A percentile compares a stretch with the other conserved stretches of the same genome.
Conservation (phyloP, 208 protist species). For the Angomonas ambiguus region DNA sequence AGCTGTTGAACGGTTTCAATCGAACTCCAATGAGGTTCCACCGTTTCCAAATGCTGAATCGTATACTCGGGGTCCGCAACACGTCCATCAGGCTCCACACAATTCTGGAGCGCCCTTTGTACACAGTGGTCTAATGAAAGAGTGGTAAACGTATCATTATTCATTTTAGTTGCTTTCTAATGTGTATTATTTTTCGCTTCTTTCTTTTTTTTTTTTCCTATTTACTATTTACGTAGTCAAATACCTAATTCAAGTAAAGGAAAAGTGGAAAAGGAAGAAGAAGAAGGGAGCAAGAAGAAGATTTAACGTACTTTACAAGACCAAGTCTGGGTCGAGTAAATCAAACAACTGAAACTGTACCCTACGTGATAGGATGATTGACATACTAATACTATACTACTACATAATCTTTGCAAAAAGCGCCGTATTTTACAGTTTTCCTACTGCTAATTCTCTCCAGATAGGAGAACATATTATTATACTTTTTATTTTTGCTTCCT, state of each 20-base stretch:
- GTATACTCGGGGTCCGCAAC: neutral
- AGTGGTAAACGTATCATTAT: neutral
- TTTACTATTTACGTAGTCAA: neutral
- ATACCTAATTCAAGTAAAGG: neutral
- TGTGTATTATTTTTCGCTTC: neutral
- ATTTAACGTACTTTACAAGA: neutral
- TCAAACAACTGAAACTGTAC: neutral
- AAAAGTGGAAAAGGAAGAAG: neutral
- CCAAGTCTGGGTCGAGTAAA: neutral
- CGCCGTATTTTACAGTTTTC: neutral
- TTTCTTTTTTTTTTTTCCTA: neutral
- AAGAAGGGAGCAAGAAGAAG: neutral
- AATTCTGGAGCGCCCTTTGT: neutral
- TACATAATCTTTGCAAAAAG: neutral
- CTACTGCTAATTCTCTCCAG: neutral
- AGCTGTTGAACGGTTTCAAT: neutral
- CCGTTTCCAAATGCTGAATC: neutral
- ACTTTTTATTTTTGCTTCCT: neutral
- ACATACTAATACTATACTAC: neutral
- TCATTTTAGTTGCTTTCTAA: neutral
- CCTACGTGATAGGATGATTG: too few relatives aligned
- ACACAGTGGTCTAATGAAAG: conserved; percentile 8
- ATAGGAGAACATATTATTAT: too few relatives aligned
- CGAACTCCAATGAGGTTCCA: neutral
- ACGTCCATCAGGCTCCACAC: neutral